These are phyloP conservation scores for Cutaneotrichosporon sp. DNA, from an alignment of 1,284 basidiomycete genomes.

Conservation along the genomic window DNA sequence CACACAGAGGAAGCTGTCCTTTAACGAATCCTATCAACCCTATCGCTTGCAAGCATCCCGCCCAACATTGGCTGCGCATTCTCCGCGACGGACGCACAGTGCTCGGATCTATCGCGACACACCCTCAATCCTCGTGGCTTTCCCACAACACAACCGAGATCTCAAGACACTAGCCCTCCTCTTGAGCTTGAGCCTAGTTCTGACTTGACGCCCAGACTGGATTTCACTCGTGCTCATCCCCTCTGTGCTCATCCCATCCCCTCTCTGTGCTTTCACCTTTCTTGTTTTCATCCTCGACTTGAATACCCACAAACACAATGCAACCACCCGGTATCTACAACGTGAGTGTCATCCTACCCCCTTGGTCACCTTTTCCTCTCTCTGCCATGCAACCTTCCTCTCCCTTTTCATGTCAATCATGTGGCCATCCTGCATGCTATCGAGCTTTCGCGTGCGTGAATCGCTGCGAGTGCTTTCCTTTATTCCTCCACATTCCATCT, in stretches of 20 bases:
- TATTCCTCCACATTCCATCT: constrained; percentile 7
- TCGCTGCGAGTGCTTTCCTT: neutral
- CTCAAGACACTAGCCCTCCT: neutral
- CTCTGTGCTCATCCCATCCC: constrained; percentile 5
- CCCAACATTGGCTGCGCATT: neutral
- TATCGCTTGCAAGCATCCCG: neutral
- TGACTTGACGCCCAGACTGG: neutral
- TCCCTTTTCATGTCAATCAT: neutral
- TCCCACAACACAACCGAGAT: neutral
- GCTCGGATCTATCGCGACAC: constrained; percentile 2
- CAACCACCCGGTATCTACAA: constrained; percentile 48
- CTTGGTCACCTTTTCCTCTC: neutral
- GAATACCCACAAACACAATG: constrained; percentile 26
- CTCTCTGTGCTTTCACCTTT: neutral
- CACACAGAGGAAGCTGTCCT: no score
- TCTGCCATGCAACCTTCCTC: neutral
- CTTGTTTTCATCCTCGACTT: neutral
- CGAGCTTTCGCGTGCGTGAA: neutral
- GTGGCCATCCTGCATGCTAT: neutral
- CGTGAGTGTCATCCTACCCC: constrained; percentile 27
- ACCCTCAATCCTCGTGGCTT: neutral
- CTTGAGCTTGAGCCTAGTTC: neutral
- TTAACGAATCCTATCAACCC: neutral
- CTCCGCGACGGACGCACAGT: neutral
- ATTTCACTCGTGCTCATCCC: neutral